Evolutionary conservation across 2,329 filamentous ascomycete genomes (phyloP).

Genomic region (Epichloe gansuensis): DNA sequence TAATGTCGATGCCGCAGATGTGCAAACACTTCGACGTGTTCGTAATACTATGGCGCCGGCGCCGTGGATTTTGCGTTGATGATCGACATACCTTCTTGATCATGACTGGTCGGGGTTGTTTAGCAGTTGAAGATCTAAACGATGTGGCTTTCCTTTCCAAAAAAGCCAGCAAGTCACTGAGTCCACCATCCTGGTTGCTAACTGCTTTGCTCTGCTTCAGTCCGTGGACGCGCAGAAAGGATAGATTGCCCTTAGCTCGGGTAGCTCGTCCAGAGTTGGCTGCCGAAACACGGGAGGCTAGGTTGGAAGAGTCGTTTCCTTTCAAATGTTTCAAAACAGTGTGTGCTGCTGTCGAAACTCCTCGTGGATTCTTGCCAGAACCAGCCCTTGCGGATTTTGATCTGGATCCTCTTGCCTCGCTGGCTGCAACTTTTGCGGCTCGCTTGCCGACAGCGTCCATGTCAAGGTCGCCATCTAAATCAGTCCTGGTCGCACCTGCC

Average conservation of each 20-base stretch:
- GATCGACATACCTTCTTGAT: slow-evolving; percentile 64
- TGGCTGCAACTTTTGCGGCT: slow-evolving; percentile 18
- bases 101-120: slow-evolving; percentile 38
- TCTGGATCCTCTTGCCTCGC: slow-evolving; percentile 17
- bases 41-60: slow-evolving; percentile 3
- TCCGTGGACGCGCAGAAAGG: slow-evolving; percentile 41
- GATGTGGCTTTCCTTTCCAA: slow-evolving; percentile 56
- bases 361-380: slow-evolving; percentile 12
- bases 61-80: slow-evolving; percentile 15
- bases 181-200: slow-evolving; percentile 51
- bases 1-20: slow-evolving; percentile 1
- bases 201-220: slow-evolving; percentile 57
- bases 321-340: slow-evolving; percentile 30
- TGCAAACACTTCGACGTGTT: slow-evolving; percentile 3
- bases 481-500: slow-evolving; percentile 26
- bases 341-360: slow-evolving; percentile 26
- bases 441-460: slow-evolving; percentile 34
- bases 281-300: slow-evolving; percentile 23
- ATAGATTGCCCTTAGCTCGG: slow-evolving; percentile 15
- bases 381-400: slow-evolving; percentile 16
- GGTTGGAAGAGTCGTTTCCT: slow-evolving; percentile 19
- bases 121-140: slow-evolving; percentile 33
- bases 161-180: slow-evolving; percentile 52
- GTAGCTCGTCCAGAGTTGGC: slow-evolving; percentile 13
- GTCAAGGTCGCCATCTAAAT: slow-evolving; percentile 47